Evolutionary conservation across 768 basidiomycete species (phyloP).

Genomic region (Hericium erinaceus): DNA sequence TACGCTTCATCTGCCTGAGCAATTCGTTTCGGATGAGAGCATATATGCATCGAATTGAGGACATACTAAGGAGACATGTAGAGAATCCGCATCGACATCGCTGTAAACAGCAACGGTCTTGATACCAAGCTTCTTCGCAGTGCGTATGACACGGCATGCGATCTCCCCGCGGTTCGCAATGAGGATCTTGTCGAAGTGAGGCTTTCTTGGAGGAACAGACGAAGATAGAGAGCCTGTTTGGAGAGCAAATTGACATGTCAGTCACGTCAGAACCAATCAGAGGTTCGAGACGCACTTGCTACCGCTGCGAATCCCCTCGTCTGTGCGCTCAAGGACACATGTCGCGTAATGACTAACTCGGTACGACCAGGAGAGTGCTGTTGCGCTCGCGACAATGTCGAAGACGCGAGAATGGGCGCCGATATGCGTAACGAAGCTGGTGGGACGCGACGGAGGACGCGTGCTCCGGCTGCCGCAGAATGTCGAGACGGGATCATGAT

Average conservation of each 20-base stretch:
- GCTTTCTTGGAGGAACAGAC: conserved; percentile 19
- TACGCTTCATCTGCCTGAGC: conserved; percentile 42
- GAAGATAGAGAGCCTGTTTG: neutral
- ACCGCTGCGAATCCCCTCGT: conserved; percentile 5
- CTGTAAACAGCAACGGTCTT: conserved; percentile 90
- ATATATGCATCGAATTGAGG: neutral
- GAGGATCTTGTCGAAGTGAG: conserved; percentile 85
- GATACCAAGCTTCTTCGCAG: conserved; percentile 80
- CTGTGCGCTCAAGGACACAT: neutral
- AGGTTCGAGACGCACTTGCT: conserved; percentile 1
- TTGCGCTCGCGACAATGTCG: neutral
- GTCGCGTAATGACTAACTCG: neutral
- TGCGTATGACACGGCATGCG: conserved; percentile 89
- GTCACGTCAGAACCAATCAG: neutral
- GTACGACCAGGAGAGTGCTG: neutral
- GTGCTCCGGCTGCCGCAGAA: neutral
- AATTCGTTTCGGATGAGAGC: neutral
- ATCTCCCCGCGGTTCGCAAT: conserved; percentile 94
- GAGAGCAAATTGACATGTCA: neutral
- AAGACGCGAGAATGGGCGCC: neutral
- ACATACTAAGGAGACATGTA: conserved; percentile 75
- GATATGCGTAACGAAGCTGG: neutral
- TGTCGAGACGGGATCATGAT: conserved; percentile 1
- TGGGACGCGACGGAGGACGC: neutral
- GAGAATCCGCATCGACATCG: conserved; percentile 69